These are phyloP conservation scores for Zygoascus bituminiphila DNA, from an alignment of 805 yeast species.

Conservation along the genomic window DNA sequence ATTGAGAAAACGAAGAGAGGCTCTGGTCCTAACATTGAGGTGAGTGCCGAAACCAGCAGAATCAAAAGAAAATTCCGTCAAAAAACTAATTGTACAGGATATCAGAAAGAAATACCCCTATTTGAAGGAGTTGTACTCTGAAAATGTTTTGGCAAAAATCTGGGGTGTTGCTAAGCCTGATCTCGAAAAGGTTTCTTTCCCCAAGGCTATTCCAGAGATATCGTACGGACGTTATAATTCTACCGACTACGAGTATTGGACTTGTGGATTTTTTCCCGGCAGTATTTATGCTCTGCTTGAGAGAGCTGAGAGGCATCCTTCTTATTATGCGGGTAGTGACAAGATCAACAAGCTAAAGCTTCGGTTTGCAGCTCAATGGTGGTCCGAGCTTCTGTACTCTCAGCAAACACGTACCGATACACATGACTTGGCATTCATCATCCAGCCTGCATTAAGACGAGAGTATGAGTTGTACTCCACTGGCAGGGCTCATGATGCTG, in stretches of 20 bases:
- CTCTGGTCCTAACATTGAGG: not conserved
- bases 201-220: not conserved
- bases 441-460: slow-evolving; percentile 24
- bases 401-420: slow-evolving; percentile 21
- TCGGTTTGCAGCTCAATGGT: slow-evolving; percentile 5
- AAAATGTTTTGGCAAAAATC: slow-evolving; percentile 11
- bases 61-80: not conserved
- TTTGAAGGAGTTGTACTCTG: not conserved
- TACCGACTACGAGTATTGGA: slow-evolving; percentile 14
- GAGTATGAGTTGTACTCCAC: slow-evolving; percentile 20
- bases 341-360: not conserved
- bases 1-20: not conserved
- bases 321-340: not conserved
- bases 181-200: slow-evolving; percentile 6
- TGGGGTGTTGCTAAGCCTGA: slow-evolving; percentile 14
- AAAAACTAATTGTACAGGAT: not conserved
- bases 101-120: not conserved
- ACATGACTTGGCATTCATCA: slow-evolving; percentile 28
- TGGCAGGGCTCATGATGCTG: slow-evolving; percentile 16
- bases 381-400: slow-evolving; percentile 9
- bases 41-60: not conserved
- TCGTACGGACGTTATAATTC: not conserved
- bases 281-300: slow-evolving; percentile 13
- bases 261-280: slow-evolving; percentile 19
- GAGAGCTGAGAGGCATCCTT: slow-evolving; percentile 3